A percentile compares a stretch with the other conserved stretches of the same genome.
phyloP scores from a whole-genome alignment of 441 rosid species.

The Aquilaria agallochum region DNA sequence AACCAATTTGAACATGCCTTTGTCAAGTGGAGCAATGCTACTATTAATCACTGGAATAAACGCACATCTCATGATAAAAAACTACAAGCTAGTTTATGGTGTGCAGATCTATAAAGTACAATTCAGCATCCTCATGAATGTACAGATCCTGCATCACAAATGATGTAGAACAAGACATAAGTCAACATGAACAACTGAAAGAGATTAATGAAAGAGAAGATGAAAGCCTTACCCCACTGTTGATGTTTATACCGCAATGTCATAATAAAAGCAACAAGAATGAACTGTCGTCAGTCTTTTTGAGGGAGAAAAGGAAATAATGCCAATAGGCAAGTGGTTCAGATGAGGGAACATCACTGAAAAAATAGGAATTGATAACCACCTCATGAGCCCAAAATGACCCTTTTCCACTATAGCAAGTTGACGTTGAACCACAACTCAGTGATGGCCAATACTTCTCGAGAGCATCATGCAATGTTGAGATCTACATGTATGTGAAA shows the following conservation, averaged over 20 bases:
- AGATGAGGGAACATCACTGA: too few species aligned
- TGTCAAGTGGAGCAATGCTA: too few species aligned
- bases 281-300: constrained; percentile 31
- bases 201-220: constrained; percentile 12
- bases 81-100: too few species aligned
- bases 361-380: constrained; percentile 9
- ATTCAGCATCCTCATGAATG: constrained; percentile 7
- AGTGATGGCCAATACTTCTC: constrained; percentile 86
- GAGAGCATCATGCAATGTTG: constrained; percentile 52
- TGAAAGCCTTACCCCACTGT: constrained; percentile 85
- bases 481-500: constrained; percentile 43
- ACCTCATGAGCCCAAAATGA: constrained; percentile 97
- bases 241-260: constrained; percentile 25
- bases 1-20: too few species aligned
- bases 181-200: neutral
- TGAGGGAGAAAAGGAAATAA: too few species aligned
- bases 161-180: constrained; percentile 5
- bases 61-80: too few species aligned
- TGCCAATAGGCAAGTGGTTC: too few species aligned
- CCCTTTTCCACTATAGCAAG: constrained; percentile 75
- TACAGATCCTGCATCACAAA: constrained; percentile 1
- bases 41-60: too few species aligned
- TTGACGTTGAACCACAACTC: constrained; percentile 64
- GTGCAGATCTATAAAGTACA: too few species aligned
- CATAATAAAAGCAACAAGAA: constrained; percentile 29